Evolutionary conservation across 1,139 yeast genomes (phyloP).

Genomic region (Schwanniomyces etchellsii): DNA sequence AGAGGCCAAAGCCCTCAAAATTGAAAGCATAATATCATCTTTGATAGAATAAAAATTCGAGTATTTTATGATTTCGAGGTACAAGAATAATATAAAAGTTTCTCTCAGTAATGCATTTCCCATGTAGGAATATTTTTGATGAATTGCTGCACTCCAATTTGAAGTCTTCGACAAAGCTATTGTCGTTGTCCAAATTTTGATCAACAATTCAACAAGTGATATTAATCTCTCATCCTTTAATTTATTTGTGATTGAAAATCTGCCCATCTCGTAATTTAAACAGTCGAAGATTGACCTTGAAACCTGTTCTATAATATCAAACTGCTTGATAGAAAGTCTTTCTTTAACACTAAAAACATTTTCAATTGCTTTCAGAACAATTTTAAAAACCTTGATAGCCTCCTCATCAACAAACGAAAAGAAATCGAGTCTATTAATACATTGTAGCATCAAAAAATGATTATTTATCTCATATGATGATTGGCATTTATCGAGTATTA

Average conservation of each 20-base stretch:
- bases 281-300: no score
- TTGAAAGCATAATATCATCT: constrained; percentile 17
- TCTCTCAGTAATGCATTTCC: constrained; percentile 37
- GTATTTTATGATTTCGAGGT: constrained; percentile 20
- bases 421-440: no score
- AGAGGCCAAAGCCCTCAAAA: constrained; percentile 21
- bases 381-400: no score
- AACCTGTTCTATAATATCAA: no score
- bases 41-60: constrained; percentile 16
- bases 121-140: constrained; percentile 36
- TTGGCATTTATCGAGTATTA: constrained; percentile 2
- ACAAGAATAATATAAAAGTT: constrained; percentile 25
- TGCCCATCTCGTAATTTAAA: constrained; percentile 30
- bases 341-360: no score
- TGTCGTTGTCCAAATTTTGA: constrained; percentile 34
- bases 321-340: no score
- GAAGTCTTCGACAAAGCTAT: constrained; percentile 14
- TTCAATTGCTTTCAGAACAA: no score
- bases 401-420: no score
- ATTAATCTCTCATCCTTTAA: constrained; percentile 18
- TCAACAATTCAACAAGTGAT: constrained; percentile 19
- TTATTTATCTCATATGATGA: no score
- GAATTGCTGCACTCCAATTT: constrained; percentile 34
- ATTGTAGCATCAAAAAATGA: no score
- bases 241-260: constrained; percentile 26